Base-by-base conservation (phyloP, 2,329 filamentous ascomycete species). In the Colletotrichum noveboracense region DNA sequence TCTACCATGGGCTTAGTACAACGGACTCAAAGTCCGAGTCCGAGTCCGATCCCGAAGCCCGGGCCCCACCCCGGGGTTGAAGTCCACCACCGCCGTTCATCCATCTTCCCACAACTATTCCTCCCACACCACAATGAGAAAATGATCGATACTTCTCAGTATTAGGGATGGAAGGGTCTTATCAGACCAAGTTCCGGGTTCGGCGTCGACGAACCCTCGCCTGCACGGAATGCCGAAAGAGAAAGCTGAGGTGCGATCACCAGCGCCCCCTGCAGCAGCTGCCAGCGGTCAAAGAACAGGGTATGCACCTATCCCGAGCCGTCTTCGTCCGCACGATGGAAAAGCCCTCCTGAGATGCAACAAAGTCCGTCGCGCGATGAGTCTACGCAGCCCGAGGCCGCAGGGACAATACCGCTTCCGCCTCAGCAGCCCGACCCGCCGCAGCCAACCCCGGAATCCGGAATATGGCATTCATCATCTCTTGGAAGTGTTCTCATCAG, bases 181-280 rank as follows among this genome's bases (percentile, higher is more conserved):
- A 21, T 12, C 62, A 34, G 3, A 67, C 16, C 16, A 12, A 67
- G 12, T 13, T 18, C 16, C 65, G 65, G 18, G 5, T 55, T 71
- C 80, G 84, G n/a, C 81, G 84, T 67, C 82, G 84, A 28, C 84
- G 84, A 43, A 81, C 86, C 5, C 82, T 87, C 24, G 91, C 91
- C 3, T 92, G 91, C 79, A 83, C 87, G 78, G 85, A 91, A 61
- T 93, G 92, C 79, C 86, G 91, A 56, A 87, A 83, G 71, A 89
- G 91, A 58, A 94, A 93, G 81, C 89, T 93, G 73, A 87, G 88
- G 60, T 93, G 91, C 79, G 89, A 93, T 79, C 89, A 90, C 69
- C 87, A 88, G 72, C 82, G 83, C 9, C 92, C 92, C 92, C 2
- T 93, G 91, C 79, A 87, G 85, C 74, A 91, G 91, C 75, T 93